Evolutionary conservation across 768 basidiomycete species (phyloP).

Genomic region (Chlorophyllum brunneum): DNA sequence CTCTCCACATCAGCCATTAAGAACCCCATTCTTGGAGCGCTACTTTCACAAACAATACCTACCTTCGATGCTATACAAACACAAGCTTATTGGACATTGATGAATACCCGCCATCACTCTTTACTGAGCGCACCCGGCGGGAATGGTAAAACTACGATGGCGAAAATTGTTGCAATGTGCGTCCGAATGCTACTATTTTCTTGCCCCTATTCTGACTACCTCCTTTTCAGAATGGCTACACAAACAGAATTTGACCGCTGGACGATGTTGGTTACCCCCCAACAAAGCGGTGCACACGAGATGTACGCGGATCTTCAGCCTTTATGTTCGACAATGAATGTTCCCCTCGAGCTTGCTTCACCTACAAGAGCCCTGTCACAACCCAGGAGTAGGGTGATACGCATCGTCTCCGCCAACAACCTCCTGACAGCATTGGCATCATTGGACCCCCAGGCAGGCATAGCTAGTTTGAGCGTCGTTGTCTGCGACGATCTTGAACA

Average conservation of each 20-base stretch:
- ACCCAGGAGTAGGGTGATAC: conserved; percentile 42
- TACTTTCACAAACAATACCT: conserved; percentile 42
- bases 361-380: conserved; percentile 22
- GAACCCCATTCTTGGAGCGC: conserved; percentile 38
- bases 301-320: conserved; percentile 48
- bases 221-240: conserved; percentile 49
- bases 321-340: conserved; percentile 31
- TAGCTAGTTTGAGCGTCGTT: conserved; percentile 54
- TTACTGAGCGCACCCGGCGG: conserved; percentile 78
- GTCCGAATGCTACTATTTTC: conserved; percentile 20
- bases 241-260: conserved; percentile 40
- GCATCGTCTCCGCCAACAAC: conserved; percentile 51
- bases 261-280: conserved; percentile 63
- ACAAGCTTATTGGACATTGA: conserved; percentile 80
- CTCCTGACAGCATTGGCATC: conserved; percentile 43
- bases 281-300: conserved; percentile 52
- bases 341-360: conserved; percentile 33
- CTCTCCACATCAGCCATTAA: conserved; percentile 54
- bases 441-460: conserved; percentile 22
- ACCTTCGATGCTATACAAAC: conserved; percentile 86
- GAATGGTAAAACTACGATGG: conserved; percentile 77
- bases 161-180: conserved; percentile 70
- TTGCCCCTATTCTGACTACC: conserved; percentile 11
- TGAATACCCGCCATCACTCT: conserved; percentile 62
- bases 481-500: conserved; percentile 85